Base-by-base conservation (phyloP, 805 yeast species). In the Barnettozyma vustinii region DNA sequence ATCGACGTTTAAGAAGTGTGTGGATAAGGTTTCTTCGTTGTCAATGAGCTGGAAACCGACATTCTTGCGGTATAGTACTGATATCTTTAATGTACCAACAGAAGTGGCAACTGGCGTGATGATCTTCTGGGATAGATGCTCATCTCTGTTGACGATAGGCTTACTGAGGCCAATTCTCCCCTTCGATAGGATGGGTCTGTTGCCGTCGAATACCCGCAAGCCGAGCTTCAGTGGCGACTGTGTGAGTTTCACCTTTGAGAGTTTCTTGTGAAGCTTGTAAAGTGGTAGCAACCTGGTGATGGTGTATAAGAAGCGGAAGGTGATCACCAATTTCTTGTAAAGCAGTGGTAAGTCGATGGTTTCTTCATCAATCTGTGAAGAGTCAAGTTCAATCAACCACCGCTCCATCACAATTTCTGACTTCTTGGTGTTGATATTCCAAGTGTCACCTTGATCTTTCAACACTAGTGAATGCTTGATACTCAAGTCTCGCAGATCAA, bases 391-490 rank as follows among this genome's bases (percentile, higher is more conserved):
- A 32, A 94, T 69, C 21, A 89, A 72, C 99, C 99, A 94, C 51
- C 99, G 75, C 61, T 94, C 99, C 49, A 94, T 68, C 2, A 94
- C 97, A n/a, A 94, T 79, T 65, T 92, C 98, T 16, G 80, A 74
- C 58, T 85, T 85, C 58, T 77, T 80, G 3, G 76, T 72, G 13
- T 84, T 84, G 12, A 82, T 82, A 9, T 76, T 69, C 77, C 84
- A 81, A 13, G 74, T 59, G 53, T 72, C 72, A 8, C 73, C 72
- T 4, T 73, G 74, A 56, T 84, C 91, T 26, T 70, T 70, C 37
- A 87, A 63, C 32, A 81, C 75, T 27, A 87, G 72, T 19, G 80
- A 71, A 53, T 84, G 87, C 39, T 78, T 76, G 1, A 80, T 65
- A 7, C 76, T 66, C 43, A 86, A 63, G 20, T 70, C 74, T 20